These are phyloP conservation scores for Oleoguttula mirabilis DNA, from an alignment of 495 filamentous ascomycete species.

Conservation along the genomic window DNA sequence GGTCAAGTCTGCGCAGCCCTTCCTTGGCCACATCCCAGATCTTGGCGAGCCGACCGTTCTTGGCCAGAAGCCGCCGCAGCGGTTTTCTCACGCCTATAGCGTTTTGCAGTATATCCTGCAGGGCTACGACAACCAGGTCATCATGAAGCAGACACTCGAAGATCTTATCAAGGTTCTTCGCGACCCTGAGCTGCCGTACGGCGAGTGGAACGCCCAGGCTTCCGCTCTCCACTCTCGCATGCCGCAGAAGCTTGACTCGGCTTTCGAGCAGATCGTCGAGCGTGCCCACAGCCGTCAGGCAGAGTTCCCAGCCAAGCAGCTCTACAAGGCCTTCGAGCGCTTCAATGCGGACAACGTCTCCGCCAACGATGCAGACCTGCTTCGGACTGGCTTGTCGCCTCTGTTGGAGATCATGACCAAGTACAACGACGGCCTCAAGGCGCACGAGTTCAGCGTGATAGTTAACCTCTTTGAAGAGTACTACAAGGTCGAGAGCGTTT, in stretches of 20 bases:
- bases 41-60: constrained; percentile 75
- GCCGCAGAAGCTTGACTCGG: constrained; percentile 79
- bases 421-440: constrained; percentile 81
- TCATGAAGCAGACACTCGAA: constrained; percentile 81
- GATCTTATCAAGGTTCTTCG: constrained; percentile 83
- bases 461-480: constrained; percentile 66
- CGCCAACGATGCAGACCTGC: constrained; percentile 51
- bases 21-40: constrained; percentile 80
- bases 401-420: constrained; percentile 67
- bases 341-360: constrained; percentile 83
- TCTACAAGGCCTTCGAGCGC: constrained; percentile 67
- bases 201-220: constrained; percentile 90
- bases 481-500: constrained; percentile 68
- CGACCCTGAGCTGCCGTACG: constrained; percentile 81
- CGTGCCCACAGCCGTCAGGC: constrained; percentile 58
- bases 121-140: constrained; percentile 94
- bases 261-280: constrained; percentile 73
- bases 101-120: constrained; percentile 80
- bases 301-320: constrained; percentile 87
- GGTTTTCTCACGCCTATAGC: constrained; percentile 61
- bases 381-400: constrained; percentile 65
- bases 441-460: constrained; percentile 78
- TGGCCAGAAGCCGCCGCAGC: constrained; percentile 85
- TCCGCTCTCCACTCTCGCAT: constrained; percentile 91
- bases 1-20: constrained; percentile 95